Percentiles rank a stretch among this genome's conserved stretches.
These are phyloP conservation scores for Russula griseocarnosa DNA, from an alignment of 768 basidiomycete genomes.

Conservation along the genomic window DNA sequence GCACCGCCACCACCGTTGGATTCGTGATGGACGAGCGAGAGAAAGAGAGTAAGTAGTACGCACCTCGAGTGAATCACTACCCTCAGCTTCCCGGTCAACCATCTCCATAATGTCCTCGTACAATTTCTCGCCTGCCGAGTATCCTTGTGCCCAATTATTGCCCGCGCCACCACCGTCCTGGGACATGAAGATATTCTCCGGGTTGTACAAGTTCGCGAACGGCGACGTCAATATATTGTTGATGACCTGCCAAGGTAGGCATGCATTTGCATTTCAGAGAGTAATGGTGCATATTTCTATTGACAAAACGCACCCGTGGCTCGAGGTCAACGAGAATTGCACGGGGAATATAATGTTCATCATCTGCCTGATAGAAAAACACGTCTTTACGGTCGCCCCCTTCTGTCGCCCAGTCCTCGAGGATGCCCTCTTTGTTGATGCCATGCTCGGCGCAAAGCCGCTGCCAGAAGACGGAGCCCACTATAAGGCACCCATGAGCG, in stretches of 20 bases:
- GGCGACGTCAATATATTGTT: constrained; percentile 88
- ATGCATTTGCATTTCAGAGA: constrained; percentile 5
- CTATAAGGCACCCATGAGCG: constrained; percentile 40
- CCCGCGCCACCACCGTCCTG: constrained; percentile 99
- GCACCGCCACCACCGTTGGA: not conserved
- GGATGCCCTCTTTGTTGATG: constrained; percentile 90
- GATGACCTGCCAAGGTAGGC: constrained; percentile 68
- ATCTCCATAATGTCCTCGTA: constrained; percentile 99
- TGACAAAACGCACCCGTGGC: constrained; percentile 66
- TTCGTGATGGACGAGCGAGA: not conserved
- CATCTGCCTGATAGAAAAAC: constrained; percentile 99
- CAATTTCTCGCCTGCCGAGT: constrained; percentile 80
- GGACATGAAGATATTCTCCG: constrained; percentile 94
- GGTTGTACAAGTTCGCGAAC: constrained; percentile 90
- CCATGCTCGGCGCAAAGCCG: constrained; percentile 98
- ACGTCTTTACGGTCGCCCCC: constrained; percentile 97
- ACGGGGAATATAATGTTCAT: constrained; percentile 97
- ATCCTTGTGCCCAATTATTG: constrained; percentile 98
- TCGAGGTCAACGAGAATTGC: constrained; percentile 96
- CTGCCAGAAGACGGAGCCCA: constrained; percentile 98
- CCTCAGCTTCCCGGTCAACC: constrained; percentile 97
- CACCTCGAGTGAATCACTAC: constrained; percentile 94
- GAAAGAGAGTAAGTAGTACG: constrained; percentile 26
- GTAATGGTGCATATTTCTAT: not conserved
- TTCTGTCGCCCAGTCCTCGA: constrained; percentile 96